Evolutionary conservation across 2,329 filamentous ascomycete genomes (phyloP).

Genomic region (Ophiostoma himal-ulmi): DNA sequence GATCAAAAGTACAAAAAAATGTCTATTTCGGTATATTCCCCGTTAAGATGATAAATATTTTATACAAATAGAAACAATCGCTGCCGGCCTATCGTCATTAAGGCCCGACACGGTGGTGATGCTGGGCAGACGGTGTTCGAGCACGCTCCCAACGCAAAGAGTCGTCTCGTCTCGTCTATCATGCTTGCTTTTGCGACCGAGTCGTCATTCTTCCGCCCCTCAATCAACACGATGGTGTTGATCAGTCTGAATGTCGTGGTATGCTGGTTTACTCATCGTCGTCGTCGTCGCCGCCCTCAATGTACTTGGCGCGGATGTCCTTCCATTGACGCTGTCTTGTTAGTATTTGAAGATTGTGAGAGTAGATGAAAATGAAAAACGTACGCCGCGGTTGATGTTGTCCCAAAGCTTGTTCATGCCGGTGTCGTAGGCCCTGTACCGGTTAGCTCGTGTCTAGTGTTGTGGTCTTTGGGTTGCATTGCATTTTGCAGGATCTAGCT

Average conservation of each 20-base stretch:
- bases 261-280: conserved; percentile 51
- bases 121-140: neutral
- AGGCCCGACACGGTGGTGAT: conserved; percentile 12
- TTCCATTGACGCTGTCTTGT: conserved; percentile 88
- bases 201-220: neutral
- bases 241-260: neutral
- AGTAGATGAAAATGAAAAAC: conserved; percentile 31
- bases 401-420: conserved; percentile 86
- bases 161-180: conserved; percentile 10
- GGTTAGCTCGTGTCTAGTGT: conserved; percentile 15
- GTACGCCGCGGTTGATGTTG: conserved; percentile 81
- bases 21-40: conserved; percentile 11
- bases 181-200: neutral
- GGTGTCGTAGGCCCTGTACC: conserved; percentile 71
- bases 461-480: neutral
- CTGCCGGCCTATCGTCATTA: conserved; percentile 11
- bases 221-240: too few species aligned
- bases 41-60: conserved; percentile 8
- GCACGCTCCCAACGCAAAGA: conserved; percentile 13
- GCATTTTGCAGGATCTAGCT: conserved; percentile 33
- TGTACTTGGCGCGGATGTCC: conserved; percentile 89
- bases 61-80: conserved; percentile 15
- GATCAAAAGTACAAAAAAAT: neutral
- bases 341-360: neutral
- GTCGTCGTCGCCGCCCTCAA: conserved; percentile 64